These are phyloP conservation scores for Agaricus bisporus DNA, from an alignment of 768 basidiomycete genomes.

Conservation along the genomic window DNA sequence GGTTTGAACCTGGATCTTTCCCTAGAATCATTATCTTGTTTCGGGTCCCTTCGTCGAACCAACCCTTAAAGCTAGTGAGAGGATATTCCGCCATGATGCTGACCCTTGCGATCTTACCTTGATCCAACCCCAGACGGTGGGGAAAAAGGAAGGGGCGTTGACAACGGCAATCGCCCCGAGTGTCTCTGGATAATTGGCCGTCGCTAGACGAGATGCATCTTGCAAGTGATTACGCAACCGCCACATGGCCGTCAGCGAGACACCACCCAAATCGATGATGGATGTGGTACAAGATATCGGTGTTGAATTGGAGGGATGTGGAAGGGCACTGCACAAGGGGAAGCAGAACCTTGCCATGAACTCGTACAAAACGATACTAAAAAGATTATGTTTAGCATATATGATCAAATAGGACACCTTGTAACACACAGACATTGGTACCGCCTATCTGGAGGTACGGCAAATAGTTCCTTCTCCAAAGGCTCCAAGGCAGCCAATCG, in stretches of 20 bases:
- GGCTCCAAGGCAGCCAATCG: slow-evolving; percentile 55
- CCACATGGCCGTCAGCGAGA: slow-evolving; percentile 65
- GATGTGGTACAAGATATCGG: slow-evolving; percentile 57
- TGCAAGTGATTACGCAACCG: slow-evolving; percentile 64
- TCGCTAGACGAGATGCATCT: slow-evolving; percentile 68
- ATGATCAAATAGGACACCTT: background rate
- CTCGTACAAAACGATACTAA: slow-evolving; percentile 62
- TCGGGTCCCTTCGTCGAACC: slow-evolving; percentile 77
- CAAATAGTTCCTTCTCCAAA: slow-evolving; percentile 55
- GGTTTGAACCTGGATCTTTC: slow-evolving; percentile 45
- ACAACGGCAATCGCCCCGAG: slow-evolving; percentile 61
- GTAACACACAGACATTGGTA: slow-evolving; percentile 65
- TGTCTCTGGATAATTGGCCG: slow-evolving; percentile 80
- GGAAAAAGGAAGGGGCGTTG: slow-evolving; percentile 79
- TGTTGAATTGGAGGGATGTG: slow-evolving; percentile 42
- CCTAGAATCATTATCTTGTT: slow-evolving; percentile 74
- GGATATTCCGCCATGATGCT: background rate
- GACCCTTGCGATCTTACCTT: slow-evolving; percentile 37
- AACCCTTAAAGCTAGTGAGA: slow-evolving; percentile 34
- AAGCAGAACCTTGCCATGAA: slow-evolving; percentile 59
- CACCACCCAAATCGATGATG: slow-evolving; percentile 68
- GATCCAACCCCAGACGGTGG: slow-evolving; percentile 80
- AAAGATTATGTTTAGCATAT: background rate
- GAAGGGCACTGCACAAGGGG: slow-evolving; percentile 56
- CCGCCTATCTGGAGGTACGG: slow-evolving; percentile 45